phyloP scores from a whole-genome alignment of 2,329 filamentous ascomycete genomes.

The Rachicladosporium sp. region DNA sequence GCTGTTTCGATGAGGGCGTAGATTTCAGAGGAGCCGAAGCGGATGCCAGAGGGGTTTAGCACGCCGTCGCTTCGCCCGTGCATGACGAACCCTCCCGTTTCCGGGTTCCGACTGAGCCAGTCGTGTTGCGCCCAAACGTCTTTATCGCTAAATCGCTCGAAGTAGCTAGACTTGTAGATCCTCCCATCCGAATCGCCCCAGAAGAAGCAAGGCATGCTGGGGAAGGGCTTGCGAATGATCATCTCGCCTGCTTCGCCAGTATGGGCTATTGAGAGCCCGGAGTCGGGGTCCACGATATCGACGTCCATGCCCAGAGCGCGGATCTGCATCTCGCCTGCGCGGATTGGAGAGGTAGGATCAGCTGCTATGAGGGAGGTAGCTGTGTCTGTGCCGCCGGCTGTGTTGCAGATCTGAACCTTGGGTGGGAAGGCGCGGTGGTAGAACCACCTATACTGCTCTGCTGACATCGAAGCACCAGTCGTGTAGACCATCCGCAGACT shows the following conservation, averaged over 20 bases:
- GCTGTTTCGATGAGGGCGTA: slow-evolving; percentile 35
- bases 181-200: slow-evolving; percentile 30
- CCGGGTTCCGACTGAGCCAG: slow-evolving; percentile 31
- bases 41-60: slow-evolving; percentile 36
- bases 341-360: slow-evolving; percentile 31
- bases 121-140: slow-evolving; percentile 36
- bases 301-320: slow-evolving; percentile 35
- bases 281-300: slow-evolving; percentile 31
- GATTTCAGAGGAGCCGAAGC: slow-evolving; percentile 36
- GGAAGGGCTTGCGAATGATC: slow-evolving; percentile 34
- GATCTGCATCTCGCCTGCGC: slow-evolving; percentile 35
- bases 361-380: slow-evolving; percentile 33
- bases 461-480: slow-evolving; percentile 32
- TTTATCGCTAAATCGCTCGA: slow-evolving; percentile 29
- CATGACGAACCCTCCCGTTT: slow-evolving; percentile 30
- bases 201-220: slow-evolving; percentile 35
- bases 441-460: slow-evolving; percentile 35
- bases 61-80: slow-evolving; percentile 36
- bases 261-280: slow-evolving; percentile 23
- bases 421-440: slow-evolving; percentile 29
- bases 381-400: slow-evolving; percentile 38
- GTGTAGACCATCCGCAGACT: slow-evolving; percentile 32
- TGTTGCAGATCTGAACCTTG: slow-evolving; percentile 28
- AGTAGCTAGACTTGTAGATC: slow-evolving; percentile 34
- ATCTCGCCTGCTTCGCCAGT: slow-evolving; percentile 32